phyloP scores from a whole-genome alignment of 2,329 filamentous ascomycete genomes.

The Colletotrichum ledebouriae region DNA sequence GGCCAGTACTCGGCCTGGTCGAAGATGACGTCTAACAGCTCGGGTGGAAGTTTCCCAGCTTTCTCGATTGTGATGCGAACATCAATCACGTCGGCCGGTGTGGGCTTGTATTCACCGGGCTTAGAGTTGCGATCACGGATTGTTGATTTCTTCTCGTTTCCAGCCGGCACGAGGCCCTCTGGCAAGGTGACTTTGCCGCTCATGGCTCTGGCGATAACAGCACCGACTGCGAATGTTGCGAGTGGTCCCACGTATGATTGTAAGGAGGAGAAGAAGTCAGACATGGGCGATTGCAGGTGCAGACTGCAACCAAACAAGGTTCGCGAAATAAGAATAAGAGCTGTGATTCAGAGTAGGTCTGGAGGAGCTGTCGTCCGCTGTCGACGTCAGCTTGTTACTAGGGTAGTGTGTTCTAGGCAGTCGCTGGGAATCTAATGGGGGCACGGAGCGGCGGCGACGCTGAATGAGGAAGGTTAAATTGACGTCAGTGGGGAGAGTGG shows the following conservation, averaged over 20 bases:
- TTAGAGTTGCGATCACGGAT: background rate
- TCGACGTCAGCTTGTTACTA: conserved; percentile 33
- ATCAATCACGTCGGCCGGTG: conserved; percentile 62
- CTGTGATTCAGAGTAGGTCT: too few species aligned
- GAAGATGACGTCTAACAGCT: conserved; percentile 68
- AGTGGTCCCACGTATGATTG: conserved; percentile 29
- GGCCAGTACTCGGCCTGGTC: conserved; percentile 75
- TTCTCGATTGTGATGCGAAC: conserved; percentile 63
- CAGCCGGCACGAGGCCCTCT: background rate
- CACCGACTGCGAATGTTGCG: conserved; percentile 25
- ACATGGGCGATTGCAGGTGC: background rate
- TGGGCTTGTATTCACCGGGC: conserved; percentile 50
- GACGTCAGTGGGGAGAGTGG: conserved; percentile 35
- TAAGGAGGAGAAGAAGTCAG: conserved; percentile 23
- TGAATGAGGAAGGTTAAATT: conserved; percentile 32
- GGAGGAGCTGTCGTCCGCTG: conserved; percentile 6
- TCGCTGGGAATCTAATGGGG: conserved; percentile 10
- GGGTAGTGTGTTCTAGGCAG: too few species aligned
- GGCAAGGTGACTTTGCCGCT: background rate
- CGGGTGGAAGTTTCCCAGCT: conserved; percentile 61
- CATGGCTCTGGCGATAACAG: conserved; percentile 21
- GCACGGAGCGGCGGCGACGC: background rate
- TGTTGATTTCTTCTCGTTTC: background rate
- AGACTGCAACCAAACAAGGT: background rate
- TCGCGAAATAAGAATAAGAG: background rate